These are phyloP conservation scores for Helichrysum umbraculigerum DNA, from an alignment of 129 eudicot genomes.

Conservation along the genomic window DNA sequence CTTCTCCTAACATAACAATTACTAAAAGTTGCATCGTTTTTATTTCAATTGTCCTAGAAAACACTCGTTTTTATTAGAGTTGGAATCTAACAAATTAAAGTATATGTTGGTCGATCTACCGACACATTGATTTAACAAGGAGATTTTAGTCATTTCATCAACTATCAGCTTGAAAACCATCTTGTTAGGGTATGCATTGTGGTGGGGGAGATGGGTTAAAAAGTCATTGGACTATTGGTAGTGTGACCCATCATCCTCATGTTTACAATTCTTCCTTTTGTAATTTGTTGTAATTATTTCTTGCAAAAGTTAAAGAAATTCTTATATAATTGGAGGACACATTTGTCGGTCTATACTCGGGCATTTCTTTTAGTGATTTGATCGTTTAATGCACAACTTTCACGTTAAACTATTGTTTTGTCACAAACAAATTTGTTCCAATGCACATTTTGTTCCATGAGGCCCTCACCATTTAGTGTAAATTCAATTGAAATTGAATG, in stretches of 20 bases:
- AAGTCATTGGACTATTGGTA: neutral
- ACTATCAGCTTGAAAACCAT: neutral
- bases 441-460: neutral
- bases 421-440: neutral
- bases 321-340: neutral
- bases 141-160: constrained; percentile 11
- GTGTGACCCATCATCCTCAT: constrained; percentile 7
- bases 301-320: neutral
- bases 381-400: neutral
- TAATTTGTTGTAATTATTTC: neutral
- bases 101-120: constrained; percentile 15
- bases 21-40: neutral
- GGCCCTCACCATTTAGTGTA: neutral
- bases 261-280: neutral
- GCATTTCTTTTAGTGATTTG: neutral
- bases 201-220: constrained; percentile 7
- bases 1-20: neutral
- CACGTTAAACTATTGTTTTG: neutral
- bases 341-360: neutral
- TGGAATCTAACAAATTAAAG: neutral
- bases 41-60: too few species aligned
- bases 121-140: constrained; percentile 12
- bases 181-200: neutral
- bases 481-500: neutral
- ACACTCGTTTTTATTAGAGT: neutral